phyloP scores from a whole-genome alignment of 1,284 basidiomycete species.

The Puccinia polysora region DNA sequence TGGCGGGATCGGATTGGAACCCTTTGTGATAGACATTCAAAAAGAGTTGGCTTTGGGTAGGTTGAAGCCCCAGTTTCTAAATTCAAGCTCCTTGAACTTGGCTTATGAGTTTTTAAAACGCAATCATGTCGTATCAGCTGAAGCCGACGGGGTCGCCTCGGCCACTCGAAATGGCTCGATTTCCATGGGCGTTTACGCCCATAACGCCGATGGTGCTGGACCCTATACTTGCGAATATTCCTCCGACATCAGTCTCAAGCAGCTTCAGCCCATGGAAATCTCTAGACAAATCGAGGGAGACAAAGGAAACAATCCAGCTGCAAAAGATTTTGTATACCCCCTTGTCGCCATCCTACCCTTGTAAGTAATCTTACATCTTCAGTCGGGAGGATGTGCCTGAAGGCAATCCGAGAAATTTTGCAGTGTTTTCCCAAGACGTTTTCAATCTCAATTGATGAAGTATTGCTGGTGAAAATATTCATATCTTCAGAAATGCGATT shows the following conservation, averaged over 20 bases:
- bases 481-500: slow-evolving; percentile 7
- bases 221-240: slow-evolving; percentile 41
- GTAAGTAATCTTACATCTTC: slow-evolving; percentile 30
- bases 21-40: slow-evolving; percentile 30
- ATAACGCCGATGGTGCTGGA: slow-evolving; percentile 34
- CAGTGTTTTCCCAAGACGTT: neutral
- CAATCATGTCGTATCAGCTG: neutral
- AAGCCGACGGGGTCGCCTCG: slow-evolving; percentile 27
- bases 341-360: slow-evolving; percentile 26
- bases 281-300: slow-evolving; percentile 38
- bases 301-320: slow-evolving; percentile 27
- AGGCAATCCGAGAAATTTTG: neutral
- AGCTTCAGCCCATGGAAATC: slow-evolving; percentile 37
- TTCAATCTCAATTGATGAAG: neutral
- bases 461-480: neutral
- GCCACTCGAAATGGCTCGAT: slow-evolving; percentile 26
- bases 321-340: slow-evolving; percentile 43
- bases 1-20: slow-evolving; percentile 26
- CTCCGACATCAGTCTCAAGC: slow-evolving; percentile 26
- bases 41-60: slow-evolving; percentile 34
- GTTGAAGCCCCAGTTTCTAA: neutral
- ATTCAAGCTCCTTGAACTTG: neutral
- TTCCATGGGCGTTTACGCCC: slow-evolving; percentile 37
- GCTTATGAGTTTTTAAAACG: neutral
- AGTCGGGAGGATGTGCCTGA: neutral